Base-by-base conservation (phyloP, 768 basidiomycete species). In the Sporobolomyces phaffii region DNA sequence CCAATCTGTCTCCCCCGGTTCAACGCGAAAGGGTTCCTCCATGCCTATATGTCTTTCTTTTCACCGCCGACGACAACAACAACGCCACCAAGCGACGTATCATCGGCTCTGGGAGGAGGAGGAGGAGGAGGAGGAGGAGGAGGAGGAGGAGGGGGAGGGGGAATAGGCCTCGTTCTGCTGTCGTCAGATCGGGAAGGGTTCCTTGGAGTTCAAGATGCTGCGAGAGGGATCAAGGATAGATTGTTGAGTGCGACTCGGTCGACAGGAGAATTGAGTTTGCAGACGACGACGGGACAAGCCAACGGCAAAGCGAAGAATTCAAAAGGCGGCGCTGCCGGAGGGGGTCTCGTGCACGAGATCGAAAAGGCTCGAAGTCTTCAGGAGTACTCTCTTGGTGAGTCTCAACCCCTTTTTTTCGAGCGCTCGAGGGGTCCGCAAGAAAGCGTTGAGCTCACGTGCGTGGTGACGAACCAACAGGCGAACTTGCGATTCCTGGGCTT, bases 1-100 rank as follows among this genome's bases (percentile, higher is more conserved):
- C 96, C 96, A 3, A 84, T 99, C 51, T 98, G 96, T 76, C 83
- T 99, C 5, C 94, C 96, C 0, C 92, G 91, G 77, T 98, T 90
- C 81, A 91, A 97, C 74, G 81, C 90, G 0, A 79, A 85, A 7
- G 87, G 87, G 1, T 97, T 97, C 77, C 86, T 94, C 31, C 91
- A 99, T 76, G 88, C 90, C 17, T 96, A 93, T 73, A 83, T 97
- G 58, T 75, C 75, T 50, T 80, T 75, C 62, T 44, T 77, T 44
- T 22, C 41, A 24, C 26, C 48, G 11, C 1, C 10, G 5, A 15
- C 45, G n/a, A 17, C 52, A 64, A 18, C 8, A 9, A 77, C 80
- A 20, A 7, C 20, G 5, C 29, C 57, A 26, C 14, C 51, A 61
- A 20, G 11, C 6, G 9, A 38, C 10, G 22, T 33, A 6, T 80